phyloP scores from a whole-genome alignment of 2,329 filamentous ascomycete species.

The Pyrenochaeta sp. region DNA sequence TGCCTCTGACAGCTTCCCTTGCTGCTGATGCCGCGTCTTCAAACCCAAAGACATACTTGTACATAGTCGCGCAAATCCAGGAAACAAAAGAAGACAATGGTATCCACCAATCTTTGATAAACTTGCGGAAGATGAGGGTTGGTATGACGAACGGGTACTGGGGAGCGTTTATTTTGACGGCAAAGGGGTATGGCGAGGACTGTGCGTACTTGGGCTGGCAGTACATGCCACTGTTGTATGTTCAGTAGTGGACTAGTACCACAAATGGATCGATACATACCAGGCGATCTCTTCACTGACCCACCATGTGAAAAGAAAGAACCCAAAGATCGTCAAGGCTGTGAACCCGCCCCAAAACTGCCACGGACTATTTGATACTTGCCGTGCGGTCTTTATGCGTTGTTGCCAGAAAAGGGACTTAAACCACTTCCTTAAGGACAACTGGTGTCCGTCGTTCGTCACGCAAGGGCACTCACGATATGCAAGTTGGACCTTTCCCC shows the following conservation, averaged over 20 bases:
- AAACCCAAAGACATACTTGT: constrained; percentile 15
- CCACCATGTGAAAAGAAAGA: constrained; percentile 59
- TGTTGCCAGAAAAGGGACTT: constrained; percentile 40
- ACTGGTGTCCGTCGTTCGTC: constrained; percentile 10
- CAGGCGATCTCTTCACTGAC: constrained; percentile 59
- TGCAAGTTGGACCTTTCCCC: constrained; percentile 18
- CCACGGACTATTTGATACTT: constrained; percentile 12
- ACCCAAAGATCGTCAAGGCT: constrained; percentile 49
- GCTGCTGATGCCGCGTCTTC: neutral
- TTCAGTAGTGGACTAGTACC: constrained; percentile 6
- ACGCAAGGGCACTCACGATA: constrained; percentile 31
- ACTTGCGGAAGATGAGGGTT: constrained; percentile 59
- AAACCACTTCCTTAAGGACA: constrained; percentile 31
- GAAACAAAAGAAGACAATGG: constrained; percentile 35
- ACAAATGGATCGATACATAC: constrained; percentile 32
- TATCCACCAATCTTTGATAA: constrained; percentile 45
- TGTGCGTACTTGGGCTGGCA: constrained; percentile 60
- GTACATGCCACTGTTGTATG: constrained; percentile 53
- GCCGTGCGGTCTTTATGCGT: constrained; percentile 24
- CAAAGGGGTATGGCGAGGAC: constrained; percentile 58
- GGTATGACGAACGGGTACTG: constrained; percentile 64
- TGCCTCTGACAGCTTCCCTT: constrained; percentile 2
- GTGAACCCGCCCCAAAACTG: constrained; percentile 46
- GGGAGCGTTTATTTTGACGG: constrained; percentile 61
- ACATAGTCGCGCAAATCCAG: constrained; percentile 24